Evolutionary conservation across 106 monocot species (phyloP), one percentile per base, ranked within the genome.

Genomic region (Dioscorea zingiberensis): DNA sequence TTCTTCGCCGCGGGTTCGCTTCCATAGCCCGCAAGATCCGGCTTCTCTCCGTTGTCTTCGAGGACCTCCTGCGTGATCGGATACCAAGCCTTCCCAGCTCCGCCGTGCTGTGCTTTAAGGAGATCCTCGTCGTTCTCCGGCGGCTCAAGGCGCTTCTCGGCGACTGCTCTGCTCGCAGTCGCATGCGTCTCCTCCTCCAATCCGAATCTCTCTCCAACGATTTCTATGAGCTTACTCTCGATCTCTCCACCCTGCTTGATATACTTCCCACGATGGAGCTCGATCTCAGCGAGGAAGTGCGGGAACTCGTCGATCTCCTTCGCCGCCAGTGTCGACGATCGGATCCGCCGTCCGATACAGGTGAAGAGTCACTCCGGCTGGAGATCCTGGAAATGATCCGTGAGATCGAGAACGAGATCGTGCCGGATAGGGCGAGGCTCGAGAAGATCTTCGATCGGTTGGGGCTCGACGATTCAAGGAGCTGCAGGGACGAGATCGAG

Each of bases 401-500:
- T 4, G 78, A 85, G 16, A 61, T 90, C 45, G 94, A 94, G 84
- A 22, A 48, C 7, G 81, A 77, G 75, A 80, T 81, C 60, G 79
- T 74, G n/a, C 90, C 86, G 7, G 79, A 89, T 10, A 60, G 66
- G 25, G 23, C 44, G 5, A 70, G 26, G 24, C 62, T 94, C 16
- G 84, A 81, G 58, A 9, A 51, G 21, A 54, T 90, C 30, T 80
- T 94, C 27, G 44, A 70, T 59, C 58, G 44, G 53, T 54, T 94
- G 13, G 86, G 87, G 15, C 59, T 94, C 30, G 32, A 55, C 48
- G 82, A 84, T 27, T 54, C 81, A 3, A 49, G 58, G 22, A 60
- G 72, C 54, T 90, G 79, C 77, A 47, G 79, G 21, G 72, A 73
- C 21, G 94, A 94, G 76, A 87, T 94, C 76, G 81, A 82, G n/a